Evolutionary conservation across 2,329 filamentous ascomycete species (phyloP), one percentile per base, ranked within the genome.

Genomic region (Colletotrichum sidae): DNA sequence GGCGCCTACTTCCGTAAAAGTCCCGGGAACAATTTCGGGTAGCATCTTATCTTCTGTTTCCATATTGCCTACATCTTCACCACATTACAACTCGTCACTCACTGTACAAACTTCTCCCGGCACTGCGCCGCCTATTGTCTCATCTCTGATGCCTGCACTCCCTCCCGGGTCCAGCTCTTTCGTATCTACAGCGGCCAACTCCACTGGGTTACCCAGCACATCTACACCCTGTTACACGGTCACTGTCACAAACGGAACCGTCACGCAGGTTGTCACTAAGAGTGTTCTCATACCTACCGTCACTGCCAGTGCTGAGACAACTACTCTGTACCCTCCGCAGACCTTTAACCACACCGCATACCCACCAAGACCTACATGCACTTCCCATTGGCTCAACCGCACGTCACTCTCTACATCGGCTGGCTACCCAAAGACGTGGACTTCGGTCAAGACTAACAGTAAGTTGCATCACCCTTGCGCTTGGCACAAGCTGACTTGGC

Each of bases 201-300:
- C 61, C 1, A 60, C 51, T 1, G 9, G 60, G 11, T 6, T 38
- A 3, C 0, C 45, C 11, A 38, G 38, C 2, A 49, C 35, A 13
- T 53, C 52, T 3, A 25, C 49, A 5, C 56, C 67, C 2, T 69
- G 67, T 8, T 33, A 57, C 12, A 69, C 60, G 4, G 38, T 69
- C 35, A 69, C 67, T 4, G n/a, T 65, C 12, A 68, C 67, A 8
- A 65, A 61, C 15, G 60, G 65, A 2, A 69, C 56, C 4, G 39
- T 65, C 7, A 67, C 67, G 4, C 60, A 65, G 33, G 25, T 65
- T 4, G 57, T 69, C 35, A 69, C 65, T 12, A 54, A 3, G 35
- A 66, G 63, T 8, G 41, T 66, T 38, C 13, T 66, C 2, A 44
- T 66, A 8, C 49, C 52, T 4, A 35, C 63, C 13, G 39, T 45